These are phyloP conservation scores for Penicillium sp. DNA, from an alignment of 2,329 filamentous ascomycete genomes.

Conservation along the genomic window DNA sequence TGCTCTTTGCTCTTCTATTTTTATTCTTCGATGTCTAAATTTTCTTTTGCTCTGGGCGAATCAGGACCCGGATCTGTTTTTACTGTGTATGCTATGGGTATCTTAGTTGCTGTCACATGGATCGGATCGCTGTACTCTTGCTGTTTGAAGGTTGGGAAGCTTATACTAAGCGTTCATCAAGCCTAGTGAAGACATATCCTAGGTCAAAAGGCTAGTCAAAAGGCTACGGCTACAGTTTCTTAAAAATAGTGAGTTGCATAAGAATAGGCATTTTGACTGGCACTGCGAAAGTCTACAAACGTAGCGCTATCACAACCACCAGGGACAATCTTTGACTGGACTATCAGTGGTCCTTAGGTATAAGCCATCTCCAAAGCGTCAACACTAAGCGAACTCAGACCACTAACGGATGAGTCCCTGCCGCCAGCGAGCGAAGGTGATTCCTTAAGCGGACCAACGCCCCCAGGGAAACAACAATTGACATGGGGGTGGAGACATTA, in stretches of 20 bases:
- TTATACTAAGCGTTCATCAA: background rate
- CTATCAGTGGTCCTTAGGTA: background rate
- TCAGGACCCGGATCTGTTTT: background rate
- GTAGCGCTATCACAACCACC: too few species aligned
- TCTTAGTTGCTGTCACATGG: background rate
- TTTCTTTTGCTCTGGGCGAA: background rate
- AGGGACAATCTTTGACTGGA: slow-evolving; percentile 7
- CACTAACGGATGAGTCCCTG: slow-evolving; percentile 7
- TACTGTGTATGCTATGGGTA: slow-evolving; percentile 5
- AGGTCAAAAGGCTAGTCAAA: background rate
- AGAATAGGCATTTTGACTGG: slow-evolving; percentile 18
- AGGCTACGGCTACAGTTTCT: background rate
- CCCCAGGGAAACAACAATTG: slow-evolving; percentile 13
- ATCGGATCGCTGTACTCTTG: background rate
- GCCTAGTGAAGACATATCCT: background rate
- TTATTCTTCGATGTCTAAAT: slow-evolving; percentile 14
- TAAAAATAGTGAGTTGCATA: background rate
- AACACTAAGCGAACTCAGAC: background rate
- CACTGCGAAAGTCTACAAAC: slow-evolving; percentile 2
- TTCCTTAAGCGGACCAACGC: slow-evolving; percentile 9
- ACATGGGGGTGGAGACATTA: slow-evolving; percentile 20
- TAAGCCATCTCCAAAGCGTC: slow-evolving; percentile 1
- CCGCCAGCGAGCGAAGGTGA: slow-evolving; percentile 13
- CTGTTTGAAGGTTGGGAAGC: background rate
- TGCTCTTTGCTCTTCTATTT: slow-evolving; percentile 6